Evolutionary conservation across 2,329 filamentous ascomycete species (phyloP).

Genomic region (Ophiocordyceps camponoti-saundersi): DNA sequence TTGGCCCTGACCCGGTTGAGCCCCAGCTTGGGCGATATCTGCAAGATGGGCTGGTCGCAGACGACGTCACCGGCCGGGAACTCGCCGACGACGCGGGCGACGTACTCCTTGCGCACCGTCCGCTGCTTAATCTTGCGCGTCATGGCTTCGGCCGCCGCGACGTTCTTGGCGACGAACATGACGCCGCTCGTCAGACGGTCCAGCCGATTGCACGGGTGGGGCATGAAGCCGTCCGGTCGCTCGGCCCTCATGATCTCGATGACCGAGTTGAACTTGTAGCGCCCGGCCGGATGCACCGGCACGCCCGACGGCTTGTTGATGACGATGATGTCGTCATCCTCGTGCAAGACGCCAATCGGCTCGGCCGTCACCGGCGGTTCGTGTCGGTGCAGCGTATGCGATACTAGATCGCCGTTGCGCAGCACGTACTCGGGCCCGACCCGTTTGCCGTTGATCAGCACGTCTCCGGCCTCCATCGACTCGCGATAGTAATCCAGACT

Average conservation of each 20-base stretch:
- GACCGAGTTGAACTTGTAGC: conserved; percentile 91
- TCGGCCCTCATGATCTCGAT: conserved; percentile 85
- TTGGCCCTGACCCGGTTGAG: conserved; percentile 88
- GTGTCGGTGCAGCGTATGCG: conserved; percentile 86
- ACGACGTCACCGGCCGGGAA: conserved; percentile 86
- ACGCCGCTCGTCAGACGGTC: conserved; percentile 89
- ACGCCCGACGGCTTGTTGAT: conserved; percentile 95
- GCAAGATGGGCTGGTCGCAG: conserved; percentile 84
- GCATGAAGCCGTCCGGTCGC: conserved; percentile 34
- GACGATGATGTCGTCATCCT: conserved; percentile 84
- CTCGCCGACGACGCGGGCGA: conserved; percentile 76
- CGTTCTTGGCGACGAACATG: conserved; percentile 92
- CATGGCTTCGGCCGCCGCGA: conserved; percentile 61
- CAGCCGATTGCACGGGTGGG: conserved; percentile 73
- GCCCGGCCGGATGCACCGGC: conserved; percentile 84
- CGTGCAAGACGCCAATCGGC: conserved; percentile 68
- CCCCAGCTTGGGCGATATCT: conserved; percentile 88
- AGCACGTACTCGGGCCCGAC: conserved; percentile 54
- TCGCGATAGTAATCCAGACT: conserved; percentile 72
- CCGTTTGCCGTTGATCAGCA: conserved; percentile 61
- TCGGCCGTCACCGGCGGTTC: conserved; percentile 81
- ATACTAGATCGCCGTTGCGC: conserved; percentile 79
- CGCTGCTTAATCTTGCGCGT: conserved; percentile 60
- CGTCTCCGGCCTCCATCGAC: conserved; percentile 64
- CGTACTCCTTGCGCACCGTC: conserved; percentile 86